A percentile compares a stretch with the other conserved stretches of the same genome.
Evolutionary conservation across 306 rosid species (phyloP).

Genomic region (Castanospermum australe): DNA sequence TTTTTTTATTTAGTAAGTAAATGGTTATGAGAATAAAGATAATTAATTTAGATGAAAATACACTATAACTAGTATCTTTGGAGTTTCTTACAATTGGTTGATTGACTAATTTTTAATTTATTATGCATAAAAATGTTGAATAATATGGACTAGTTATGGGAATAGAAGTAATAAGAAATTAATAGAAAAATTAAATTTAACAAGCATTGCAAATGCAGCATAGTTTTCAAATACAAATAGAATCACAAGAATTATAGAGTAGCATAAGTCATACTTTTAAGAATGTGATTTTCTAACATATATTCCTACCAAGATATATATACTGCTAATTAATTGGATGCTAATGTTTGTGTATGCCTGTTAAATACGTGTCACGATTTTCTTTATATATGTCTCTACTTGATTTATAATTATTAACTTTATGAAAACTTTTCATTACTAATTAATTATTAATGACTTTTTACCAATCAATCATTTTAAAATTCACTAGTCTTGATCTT

Average conservation of each 20-base stretch:
- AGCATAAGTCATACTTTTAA: not conserved
- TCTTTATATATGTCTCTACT: no score
- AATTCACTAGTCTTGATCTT: not conserved
- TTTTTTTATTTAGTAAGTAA: no score
- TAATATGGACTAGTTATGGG: not conserved
- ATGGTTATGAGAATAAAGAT: no score
- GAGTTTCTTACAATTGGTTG: not conserved
- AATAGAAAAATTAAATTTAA: not conserved
- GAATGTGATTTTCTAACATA: not conserved
- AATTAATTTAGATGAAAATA: no score
- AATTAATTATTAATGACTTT: not conserved
- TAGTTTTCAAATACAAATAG: not conserved
- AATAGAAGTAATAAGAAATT: not conserved
- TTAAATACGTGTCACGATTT: no score
- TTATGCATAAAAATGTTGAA: not conserved
- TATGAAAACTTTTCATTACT: no score
- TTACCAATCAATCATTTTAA: not conserved
- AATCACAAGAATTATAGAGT: not conserved
- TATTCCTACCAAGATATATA: not conserved
- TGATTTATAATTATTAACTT: no score
- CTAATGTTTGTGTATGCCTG: no score
- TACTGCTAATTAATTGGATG: not conserved
- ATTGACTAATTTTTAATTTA: not conserved
- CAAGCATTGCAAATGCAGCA: not conserved
- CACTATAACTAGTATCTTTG: slow-evolving; percentile 4